A percentile compares a stretch with the other conserved stretches of the same genome.
These are phyloP conservation scores for Arxiozyma heterogenica DNA, from an alignment of 1,139 yeast genomes.

Conservation along the genomic window DNA sequence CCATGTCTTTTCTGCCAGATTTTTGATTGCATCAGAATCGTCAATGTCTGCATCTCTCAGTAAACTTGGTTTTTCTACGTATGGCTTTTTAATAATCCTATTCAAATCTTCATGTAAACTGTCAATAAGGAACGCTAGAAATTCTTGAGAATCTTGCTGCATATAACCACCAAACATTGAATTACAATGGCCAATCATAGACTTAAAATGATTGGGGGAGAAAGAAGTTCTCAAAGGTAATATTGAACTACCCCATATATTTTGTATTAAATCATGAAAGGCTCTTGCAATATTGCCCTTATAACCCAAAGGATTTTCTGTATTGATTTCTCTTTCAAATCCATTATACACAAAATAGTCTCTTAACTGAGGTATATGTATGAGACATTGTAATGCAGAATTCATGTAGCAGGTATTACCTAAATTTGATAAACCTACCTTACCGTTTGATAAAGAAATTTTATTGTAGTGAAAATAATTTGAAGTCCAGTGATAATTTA, in stretches of 20 bases:
- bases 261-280: slow-evolving; percentile 58
- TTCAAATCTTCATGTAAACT: slow-evolving; percentile 92
- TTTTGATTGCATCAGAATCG: slow-evolving; percentile 45
- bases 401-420: slow-evolving; percentile 98
- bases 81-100: slow-evolving; percentile 72
- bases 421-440: slow-evolving; percentile 63
- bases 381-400: slow-evolving; percentile 84
- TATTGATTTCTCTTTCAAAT: slow-evolving; percentile 61
- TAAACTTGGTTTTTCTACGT: slow-evolving; percentile 80
- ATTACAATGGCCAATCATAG: slow-evolving; percentile 69
- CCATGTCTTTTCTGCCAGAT: slow-evolving; percentile 75
- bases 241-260: slow-evolving; percentile 37
- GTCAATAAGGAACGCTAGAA: slow-evolving; percentile 79
- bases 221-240: slow-evolving; percentile 11
- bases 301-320: slow-evolving; percentile 75
- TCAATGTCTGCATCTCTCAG: slow-evolving; percentile 45
- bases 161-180: slow-evolving; percentile 78
- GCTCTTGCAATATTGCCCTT: slow-evolving; percentile 70
- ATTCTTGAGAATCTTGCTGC: slow-evolving; percentile 96
- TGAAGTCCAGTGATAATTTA: slow-evolving; percentile 33
- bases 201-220: slow-evolving; percentile 70
- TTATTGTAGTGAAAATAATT: slow-evolving; percentile 27
- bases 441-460: slow-evolving; percentile 36
- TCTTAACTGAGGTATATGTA: slow-evolving; percentile 78
- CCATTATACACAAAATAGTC: slow-evolving; percentile 59